Evolutionary conservation across 2,329 filamentous ascomycete species (phyloP).

Genomic region (Alternaria gansuensis): DNA sequence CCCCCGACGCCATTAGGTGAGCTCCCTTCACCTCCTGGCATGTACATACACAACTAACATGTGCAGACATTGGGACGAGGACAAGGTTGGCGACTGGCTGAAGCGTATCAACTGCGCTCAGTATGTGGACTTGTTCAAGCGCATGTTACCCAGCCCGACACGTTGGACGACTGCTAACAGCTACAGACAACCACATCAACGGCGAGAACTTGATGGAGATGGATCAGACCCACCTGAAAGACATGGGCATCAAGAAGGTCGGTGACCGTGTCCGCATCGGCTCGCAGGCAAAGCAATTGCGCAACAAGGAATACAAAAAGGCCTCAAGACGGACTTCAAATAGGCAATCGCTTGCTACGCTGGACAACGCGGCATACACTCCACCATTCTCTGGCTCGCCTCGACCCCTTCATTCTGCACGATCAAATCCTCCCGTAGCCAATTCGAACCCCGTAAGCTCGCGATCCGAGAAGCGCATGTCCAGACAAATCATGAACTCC

Average conservation of each 20-base stretch:
- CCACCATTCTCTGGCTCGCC: conserved; percentile 72
- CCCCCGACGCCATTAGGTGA: conserved; percentile 67
- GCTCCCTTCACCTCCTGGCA: conserved; percentile 11
- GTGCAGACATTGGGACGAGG: conserved; percentile 79
- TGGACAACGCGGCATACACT: conserved; percentile 72
- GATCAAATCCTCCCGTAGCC: conserved; percentile 53
- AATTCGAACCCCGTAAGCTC: conserved; percentile 43
- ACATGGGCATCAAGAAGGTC: conserved; percentile 98
- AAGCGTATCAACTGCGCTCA: conserved; percentile 90
- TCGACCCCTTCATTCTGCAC: conserved; percentile 66
- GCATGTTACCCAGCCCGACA: conserved; percentile 46
- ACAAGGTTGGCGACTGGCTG: conserved; percentile 89
- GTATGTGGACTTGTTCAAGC: conserved; percentile 88
- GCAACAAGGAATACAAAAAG: conserved; percentile 60
- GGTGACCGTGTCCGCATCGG: conserved; percentile 89
- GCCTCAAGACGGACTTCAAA: conserved; percentile 72
- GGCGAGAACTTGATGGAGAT: conserved; percentile 96
- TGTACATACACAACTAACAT: conserved; percentile 25
- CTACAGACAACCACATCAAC: conserved; percentile 86
- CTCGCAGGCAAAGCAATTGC: conserved; percentile 60
- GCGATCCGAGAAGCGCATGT: conserved; percentile 60
- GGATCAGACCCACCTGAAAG: conserved; percentile 94
- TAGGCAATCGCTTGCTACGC: conserved; percentile 84
- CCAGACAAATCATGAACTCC: conserved; percentile 55
- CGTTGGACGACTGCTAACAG: conserved; percentile 28